phyloP scores from a whole-genome alignment of 2,329 filamentous ascomycete genomes.

The Diplodia scrobiculata region DNA sequence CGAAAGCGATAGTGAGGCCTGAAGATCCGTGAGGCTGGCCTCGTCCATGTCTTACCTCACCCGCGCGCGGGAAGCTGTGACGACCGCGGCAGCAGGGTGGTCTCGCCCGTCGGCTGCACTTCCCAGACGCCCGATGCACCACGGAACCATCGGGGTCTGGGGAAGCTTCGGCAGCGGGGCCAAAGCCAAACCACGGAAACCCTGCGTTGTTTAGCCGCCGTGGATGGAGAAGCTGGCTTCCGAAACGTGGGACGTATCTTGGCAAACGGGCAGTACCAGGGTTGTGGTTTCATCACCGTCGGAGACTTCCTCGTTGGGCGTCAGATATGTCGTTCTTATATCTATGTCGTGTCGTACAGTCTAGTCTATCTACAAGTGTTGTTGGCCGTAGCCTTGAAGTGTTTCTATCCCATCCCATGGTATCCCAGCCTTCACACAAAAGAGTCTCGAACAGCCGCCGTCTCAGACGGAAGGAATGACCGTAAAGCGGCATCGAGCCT shows the following conservation, averaged over 20 bases:
- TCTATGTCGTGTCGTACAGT: conserved; percentile 11
- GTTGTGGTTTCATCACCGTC: conserved; percentile 12
- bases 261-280: not conserved
- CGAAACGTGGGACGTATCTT: conserved; percentile 18
- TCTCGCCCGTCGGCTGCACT: conserved; percentile 18
- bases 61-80: not conserved
- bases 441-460: not conserved
- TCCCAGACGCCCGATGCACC: conserved; percentile 3
- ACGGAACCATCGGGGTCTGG: not conserved
- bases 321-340: not conserved
- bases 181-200: not conserved
- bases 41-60: not conserved
- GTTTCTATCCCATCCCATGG: conserved; percentile 10
- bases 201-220: conserved; percentile 23
- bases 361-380: conserved; percentile 21
- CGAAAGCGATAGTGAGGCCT: not conserved
- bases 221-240: not conserved
- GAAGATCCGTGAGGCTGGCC: not conserved
- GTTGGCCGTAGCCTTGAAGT: conserved; percentile 5
- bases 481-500: not conserved
- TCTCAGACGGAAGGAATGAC: conserved; percentile 15
- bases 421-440: conserved; percentile 17
- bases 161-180: not conserved
- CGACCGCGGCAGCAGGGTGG: not conserved
- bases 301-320: conserved; percentile 7